Percentiles rank a stretch among this genome's conserved stretches.
Evolutionary conservation across 208 protist genomes (phyloP).

Genomic region (Trypanosoma rangeli): DNA sequence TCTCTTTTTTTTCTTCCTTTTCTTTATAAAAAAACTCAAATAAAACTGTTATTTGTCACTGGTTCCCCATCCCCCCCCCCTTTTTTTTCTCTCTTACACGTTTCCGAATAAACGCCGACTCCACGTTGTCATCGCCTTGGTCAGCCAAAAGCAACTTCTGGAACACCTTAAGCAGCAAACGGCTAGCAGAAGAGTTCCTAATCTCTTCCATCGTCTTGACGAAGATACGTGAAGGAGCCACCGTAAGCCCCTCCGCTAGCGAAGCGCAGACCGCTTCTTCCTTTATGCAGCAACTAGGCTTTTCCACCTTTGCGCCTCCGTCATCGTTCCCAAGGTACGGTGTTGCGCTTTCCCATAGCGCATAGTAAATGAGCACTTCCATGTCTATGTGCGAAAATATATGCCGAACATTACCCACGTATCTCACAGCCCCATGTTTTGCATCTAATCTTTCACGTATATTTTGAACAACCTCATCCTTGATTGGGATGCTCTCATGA

Average conservation of each 20-base stretch:
- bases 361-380: conserved; percentile 64
- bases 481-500: not conserved
- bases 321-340: not conserved
- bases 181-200: conserved; percentile 40
- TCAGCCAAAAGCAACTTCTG: conserved; percentile 15
- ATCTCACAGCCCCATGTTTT: not conserved
- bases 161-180: conserved; percentile 65
- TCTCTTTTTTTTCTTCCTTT: not conserved
- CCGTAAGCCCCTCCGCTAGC: conserved; percentile 23
- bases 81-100: conserved; percentile 2
- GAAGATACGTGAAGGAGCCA: conserved; percentile 33
- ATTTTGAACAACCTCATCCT: conserved; percentile 9
- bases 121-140: not conserved
- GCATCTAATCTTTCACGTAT: conserved; percentile 8
- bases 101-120: not conserved
- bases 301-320: not conserved
- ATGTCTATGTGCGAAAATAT: conserved; percentile 88
- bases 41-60: not conserved
- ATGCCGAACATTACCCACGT: conserved; percentile 53
- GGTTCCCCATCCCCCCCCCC: not conserved
- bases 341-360: conserved; percentile 28
- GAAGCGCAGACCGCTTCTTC: conserved; percentile 24
- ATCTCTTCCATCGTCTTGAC: conserved; percentile 58
- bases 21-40: not conserved
- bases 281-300: not conserved